These are phyloP conservation scores for Harrya chromipes DNA, from an alignment of 768 basidiomycete species.

Conservation along the genomic window DNA sequence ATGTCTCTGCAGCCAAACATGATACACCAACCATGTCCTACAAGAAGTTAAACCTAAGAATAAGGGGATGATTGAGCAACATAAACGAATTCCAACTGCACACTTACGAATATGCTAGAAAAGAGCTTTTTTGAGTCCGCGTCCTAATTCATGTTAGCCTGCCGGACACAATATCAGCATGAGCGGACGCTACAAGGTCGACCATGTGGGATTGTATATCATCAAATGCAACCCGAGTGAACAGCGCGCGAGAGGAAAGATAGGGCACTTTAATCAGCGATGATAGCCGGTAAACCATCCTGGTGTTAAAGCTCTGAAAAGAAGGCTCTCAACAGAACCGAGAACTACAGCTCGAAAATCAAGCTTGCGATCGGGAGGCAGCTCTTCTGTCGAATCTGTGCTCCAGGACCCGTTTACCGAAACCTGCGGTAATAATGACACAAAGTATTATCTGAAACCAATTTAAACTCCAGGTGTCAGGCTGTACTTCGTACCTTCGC, in stretches of 20 bases:
- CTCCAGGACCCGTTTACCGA: constrained; percentile 38
- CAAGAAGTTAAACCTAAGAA: constrained; percentile 42
- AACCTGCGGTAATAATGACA: constrained; percentile 40
- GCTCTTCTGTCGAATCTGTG: constrained; percentile 26
- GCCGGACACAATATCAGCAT: constrained; percentile 32
- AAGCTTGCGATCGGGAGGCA: constrained; percentile 31
- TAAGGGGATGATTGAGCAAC: neutral
- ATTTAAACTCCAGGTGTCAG: no score
- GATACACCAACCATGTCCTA: constrained; percentile 45
- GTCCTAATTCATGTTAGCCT: constrained; percentile 43
- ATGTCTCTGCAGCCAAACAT: constrained; percentile 38
- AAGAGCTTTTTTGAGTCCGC: constrained; percentile 32
- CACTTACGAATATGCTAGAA: constrained; percentile 47
- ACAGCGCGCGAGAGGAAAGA: constrained; percentile 31
- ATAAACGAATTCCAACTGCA: neutral
- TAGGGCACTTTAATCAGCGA: constrained; percentile 32
- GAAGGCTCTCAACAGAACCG: constrained; percentile 17
- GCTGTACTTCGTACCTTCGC: constrained; percentile 12
- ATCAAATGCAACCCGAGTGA: constrained; percentile 32
- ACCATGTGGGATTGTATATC: constrained; percentile 40
- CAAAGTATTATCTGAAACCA: constrained; percentile 33
- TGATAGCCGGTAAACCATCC: constrained; percentile 26
- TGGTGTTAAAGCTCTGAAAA: constrained; percentile 33
- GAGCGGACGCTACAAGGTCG: constrained; percentile 39
- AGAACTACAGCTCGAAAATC: constrained; percentile 37